These are phyloP conservation scores for Xylaria castorea DNA, from an alignment of 495 filamentous ascomycete species.

Conservation along the genomic window DNA sequence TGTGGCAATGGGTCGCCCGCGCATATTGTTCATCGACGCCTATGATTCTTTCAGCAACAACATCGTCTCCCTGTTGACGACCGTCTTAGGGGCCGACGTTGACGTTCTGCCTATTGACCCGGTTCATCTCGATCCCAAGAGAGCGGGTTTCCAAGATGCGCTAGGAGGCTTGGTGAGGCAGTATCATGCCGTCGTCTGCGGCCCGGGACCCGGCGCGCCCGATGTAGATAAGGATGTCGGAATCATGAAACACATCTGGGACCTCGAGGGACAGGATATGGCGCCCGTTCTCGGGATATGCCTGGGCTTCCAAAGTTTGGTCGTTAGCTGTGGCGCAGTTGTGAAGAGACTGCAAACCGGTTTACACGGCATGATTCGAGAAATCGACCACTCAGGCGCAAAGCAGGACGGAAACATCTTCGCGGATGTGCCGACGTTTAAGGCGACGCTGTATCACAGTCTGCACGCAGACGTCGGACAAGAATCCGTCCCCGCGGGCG, in stretches of 20 bases:
- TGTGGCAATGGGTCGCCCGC: conserved; percentile 43
- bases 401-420: conserved; percentile 51
- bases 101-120: conserved; percentile 75
- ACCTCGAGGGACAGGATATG: conserved; percentile 59
- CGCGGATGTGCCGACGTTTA: conserved; percentile 59
- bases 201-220: conserved; percentile 78
- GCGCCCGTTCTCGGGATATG: conserved; percentile 89
- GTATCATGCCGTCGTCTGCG: conserved; percentile 80
- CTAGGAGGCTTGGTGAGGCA: conserved; percentile 56
- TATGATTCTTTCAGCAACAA: conserved; percentile 98
- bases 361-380: conserved; percentile 80
- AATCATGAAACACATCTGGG: conserved; percentile 80
- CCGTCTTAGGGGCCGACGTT: conserved; percentile 68
- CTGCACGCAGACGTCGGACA: conserved; percentile 69
- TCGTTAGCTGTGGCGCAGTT: conserved; percentile 66
- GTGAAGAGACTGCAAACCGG: conserved; percentile 70
- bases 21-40: conserved; percentile 87
- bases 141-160: conserved; percentile 31
- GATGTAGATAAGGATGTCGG: conserved; percentile 71
- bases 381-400: conserved; percentile 59
- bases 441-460: conserved; percentile 89
- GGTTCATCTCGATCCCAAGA: conserved; percentile 40
- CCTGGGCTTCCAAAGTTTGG: conserved; percentile 88
- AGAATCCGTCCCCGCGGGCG: conserved; percentile 35
- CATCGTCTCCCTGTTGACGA: conserved; percentile 78